A percentile compares a stretch with the other conserved stretches of the same genome.
These are phyloP conservation scores for Chrysanthemum seticuspe DNA, from an alignment of 129 eudicot genomes.

Conservation along the genomic window DNA sequence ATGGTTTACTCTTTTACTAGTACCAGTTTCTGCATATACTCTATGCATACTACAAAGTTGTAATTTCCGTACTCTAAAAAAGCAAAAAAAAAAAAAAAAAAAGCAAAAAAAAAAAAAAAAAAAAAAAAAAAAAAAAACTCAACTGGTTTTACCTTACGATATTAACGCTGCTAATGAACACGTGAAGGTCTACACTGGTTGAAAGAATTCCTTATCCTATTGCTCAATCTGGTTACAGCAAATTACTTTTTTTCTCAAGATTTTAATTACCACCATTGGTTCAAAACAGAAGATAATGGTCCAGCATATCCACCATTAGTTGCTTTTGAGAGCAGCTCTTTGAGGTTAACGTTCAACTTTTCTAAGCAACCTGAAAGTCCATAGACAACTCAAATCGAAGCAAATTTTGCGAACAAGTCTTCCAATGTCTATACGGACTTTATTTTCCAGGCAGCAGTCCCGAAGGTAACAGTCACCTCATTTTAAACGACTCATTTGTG, in stretches of 20 bases:
- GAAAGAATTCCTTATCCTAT: background rate
- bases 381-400: constrained; percentile 63
- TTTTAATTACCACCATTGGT: constrained; percentile 18
- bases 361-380: constrained; percentile 70
- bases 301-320: constrained; percentile 62
- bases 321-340: constrained; percentile 84
- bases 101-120: no score
- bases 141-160: no score
- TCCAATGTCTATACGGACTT: constrained; percentile 59
- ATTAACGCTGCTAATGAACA: no score
- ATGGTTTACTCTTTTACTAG: background rate
- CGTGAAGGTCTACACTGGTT: no score
- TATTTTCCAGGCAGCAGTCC: constrained; percentile 94
- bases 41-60: background rate
- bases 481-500: background rate
- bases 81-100: background rate
- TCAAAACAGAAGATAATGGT: constrained; percentile 52
- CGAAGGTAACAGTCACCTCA: constrained; percentile 61
- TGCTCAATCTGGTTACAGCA: background rate
- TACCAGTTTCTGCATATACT: background rate
- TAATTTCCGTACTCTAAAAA: background rate
- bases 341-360: constrained; percentile 68
- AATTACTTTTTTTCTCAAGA: background rate
- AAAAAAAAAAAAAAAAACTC: background rate
- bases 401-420: constrained; percentile 67